phyloP scores from a whole-genome alignment of 2,329 filamentous ascomycete species.

The Penicillium sclerotigenum region DNA sequence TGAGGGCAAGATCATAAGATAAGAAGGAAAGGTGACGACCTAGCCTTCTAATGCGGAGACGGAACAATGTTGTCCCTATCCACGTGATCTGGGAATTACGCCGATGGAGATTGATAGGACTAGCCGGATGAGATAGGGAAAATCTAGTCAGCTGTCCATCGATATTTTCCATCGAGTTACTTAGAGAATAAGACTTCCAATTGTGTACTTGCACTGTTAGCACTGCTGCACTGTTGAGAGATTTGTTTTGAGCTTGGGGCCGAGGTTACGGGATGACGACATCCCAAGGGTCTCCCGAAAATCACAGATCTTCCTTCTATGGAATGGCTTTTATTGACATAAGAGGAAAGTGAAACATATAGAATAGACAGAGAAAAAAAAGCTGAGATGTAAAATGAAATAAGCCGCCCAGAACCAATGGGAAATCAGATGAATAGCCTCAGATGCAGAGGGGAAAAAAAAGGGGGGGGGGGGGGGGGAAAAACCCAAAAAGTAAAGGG shows the following conservation, averaged over 20 bases:
- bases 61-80: constrained; percentile 18
- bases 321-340: background rate
- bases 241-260: background rate
- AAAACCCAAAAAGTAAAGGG: too few species aligned
- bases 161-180: background rate
- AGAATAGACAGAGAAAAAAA: background rate
- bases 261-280: constrained; percentile 20
- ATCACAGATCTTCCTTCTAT: constrained; percentile 1
- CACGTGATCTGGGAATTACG: constrained; percentile 12
- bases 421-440: background rate
- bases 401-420: background rate
- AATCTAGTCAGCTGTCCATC: too few species aligned
- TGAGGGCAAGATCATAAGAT: constrained; percentile 10
- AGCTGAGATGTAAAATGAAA: background rate
- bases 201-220: background rate
- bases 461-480: background rate
- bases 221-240: background rate
- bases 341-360: background rate
- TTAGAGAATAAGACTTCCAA: background rate
- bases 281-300: constrained; percentile 4
- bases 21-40: constrained; percentile 12
- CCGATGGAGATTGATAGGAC: background rate
- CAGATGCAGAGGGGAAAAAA: background rate
- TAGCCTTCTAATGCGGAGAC: constrained; percentile 23
- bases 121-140: background rate